A percentile compares a stretch with the other conserved stretches of the same genome.
Conservation (phyloP, 106 monocot species). For the Iris macrosiphon region DNA sequence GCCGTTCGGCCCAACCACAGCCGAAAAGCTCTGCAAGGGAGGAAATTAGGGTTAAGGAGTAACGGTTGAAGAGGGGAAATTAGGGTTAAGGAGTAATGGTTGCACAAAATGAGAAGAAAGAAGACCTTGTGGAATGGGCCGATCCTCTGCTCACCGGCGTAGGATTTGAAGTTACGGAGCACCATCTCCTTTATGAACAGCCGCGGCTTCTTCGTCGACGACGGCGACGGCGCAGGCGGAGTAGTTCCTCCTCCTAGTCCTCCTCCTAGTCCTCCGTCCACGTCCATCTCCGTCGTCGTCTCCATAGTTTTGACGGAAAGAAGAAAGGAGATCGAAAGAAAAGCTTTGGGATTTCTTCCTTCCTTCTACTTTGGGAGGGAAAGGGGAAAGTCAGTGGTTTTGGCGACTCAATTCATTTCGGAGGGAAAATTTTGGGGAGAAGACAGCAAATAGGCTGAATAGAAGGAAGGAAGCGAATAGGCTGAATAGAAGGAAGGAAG, state of each 20-base stretch:
- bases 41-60: background rate
- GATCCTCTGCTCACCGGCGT: constrained; percentile 91
- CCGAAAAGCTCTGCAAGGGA: constrained; percentile 71
- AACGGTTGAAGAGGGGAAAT: background rate
- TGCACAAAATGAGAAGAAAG: background rate
- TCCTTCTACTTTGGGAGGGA: too few relatives aligned
- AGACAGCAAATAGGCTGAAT: too few relatives aligned
- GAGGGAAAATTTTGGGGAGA: too few relatives aligned
- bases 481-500: too few relatives aligned
- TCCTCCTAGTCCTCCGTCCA: constrained; percentile 1
- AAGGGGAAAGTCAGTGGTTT: too few relatives aligned
- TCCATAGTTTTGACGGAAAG: too few relatives aligned
- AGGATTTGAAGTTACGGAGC: constrained; percentile 91
- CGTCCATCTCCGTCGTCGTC: too few relatives aligned
- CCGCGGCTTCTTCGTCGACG: constrained; percentile 34
- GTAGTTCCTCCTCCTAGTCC: constrained; percentile 1
- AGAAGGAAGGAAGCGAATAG: too few relatives aligned
- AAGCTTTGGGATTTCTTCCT: too few relatives aligned
- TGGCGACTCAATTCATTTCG: too few relatives aligned
- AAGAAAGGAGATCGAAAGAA: too few relatives aligned
- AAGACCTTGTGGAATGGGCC: constrained; percentile 97
- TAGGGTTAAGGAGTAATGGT: background rate
- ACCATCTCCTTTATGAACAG: constrained; percentile 92
- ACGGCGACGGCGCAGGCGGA: constrained; percentile 6
- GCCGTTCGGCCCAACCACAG: constrained; percentile 95